Conservation (phyloP, 129 eudicot species). For the Apium graveolens region DNA sequence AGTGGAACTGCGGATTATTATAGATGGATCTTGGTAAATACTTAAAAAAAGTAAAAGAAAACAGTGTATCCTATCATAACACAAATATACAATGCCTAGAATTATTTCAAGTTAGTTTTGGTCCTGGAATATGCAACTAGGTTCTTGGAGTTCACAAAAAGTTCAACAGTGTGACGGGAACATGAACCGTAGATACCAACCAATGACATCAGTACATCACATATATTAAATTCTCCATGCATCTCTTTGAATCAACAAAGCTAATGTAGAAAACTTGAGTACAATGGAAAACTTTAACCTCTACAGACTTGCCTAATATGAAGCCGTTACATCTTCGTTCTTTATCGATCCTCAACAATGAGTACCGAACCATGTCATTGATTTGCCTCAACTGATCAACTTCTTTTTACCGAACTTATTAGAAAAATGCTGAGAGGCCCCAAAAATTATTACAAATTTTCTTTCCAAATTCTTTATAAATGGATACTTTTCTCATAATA, state of each 20-base stretch:
- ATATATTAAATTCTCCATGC: background rate
- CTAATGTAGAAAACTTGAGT: background rate
- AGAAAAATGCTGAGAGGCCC: no score
- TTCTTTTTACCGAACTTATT: no score
- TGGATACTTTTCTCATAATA: no score
- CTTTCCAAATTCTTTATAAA: no score
- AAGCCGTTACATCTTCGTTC: background rate
- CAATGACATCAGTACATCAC: background rate
- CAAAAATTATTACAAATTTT: no score
- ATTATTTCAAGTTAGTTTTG: no score
- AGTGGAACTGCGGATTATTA: background rate
- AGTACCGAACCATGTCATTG: no score
- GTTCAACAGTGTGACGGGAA: background rate
- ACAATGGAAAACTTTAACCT: background rate
- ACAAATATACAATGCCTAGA: background rate
- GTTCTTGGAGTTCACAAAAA: background rate
- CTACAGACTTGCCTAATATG: background rate
- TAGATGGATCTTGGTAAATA: background rate
- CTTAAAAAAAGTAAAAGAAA: no score
- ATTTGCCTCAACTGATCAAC: no score
- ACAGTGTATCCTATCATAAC: background rate
- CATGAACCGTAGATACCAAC: background rate
- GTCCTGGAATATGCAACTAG: no score
- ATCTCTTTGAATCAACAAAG: background rate
- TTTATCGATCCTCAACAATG: background rate